Base-by-base conservation (phyloP, 2,329 filamentous ascomycete species). In the Taxawa tesnikishii region DNA sequence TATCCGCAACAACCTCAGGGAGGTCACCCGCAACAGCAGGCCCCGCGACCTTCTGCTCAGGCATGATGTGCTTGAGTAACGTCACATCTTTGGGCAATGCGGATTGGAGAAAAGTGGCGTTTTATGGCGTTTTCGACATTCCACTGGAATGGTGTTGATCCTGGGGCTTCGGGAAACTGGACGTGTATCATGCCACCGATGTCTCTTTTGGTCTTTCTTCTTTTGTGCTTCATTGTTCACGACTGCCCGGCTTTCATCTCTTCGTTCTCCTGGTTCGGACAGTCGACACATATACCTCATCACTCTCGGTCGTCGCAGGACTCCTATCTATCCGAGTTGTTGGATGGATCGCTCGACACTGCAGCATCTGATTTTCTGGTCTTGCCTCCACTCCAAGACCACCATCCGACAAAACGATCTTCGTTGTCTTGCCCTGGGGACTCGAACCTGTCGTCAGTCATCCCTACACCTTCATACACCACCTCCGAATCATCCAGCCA, bases 1-100 rank as follows among this genome's bases (percentile, higher is more conserved):
- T 36, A 24, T 25, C 42, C 43, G 31, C 43, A 36, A 12, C 43
- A 42, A 26, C 49, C 44, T 16, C 44, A 39, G 27, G 43, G 48
- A 34, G 42, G 44, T 38, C 43, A 46, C 29, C 13, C 42, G 24
- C 50, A 47, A 24, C 44, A 37, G 26, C 46, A 48, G 39, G 41
- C 44, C 38, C 45, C 46, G 29, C 28, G 25, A 18, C 25, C 14
- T 32, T 11, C 15, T 15, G 39, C 45, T 42, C 44, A 48, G 39
- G 45, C 47, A 35, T 48, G 49, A 37, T 21, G 34, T 32, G 28
- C 38, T 34, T 38, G 39, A 37, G 34, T 25, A 23, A 19, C 15
- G 21, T 24, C 28, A 18, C 29, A 15, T 23, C 18, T 18, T 19
- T n/a, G n/a, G n/a, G n/a, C n/a, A n/a, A 23, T n/a, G n/a, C 19